Evolutionary conservation across 2,329 filamentous ascomycete species (phyloP).

Genomic region (Paradendryphiella salina): DNA sequence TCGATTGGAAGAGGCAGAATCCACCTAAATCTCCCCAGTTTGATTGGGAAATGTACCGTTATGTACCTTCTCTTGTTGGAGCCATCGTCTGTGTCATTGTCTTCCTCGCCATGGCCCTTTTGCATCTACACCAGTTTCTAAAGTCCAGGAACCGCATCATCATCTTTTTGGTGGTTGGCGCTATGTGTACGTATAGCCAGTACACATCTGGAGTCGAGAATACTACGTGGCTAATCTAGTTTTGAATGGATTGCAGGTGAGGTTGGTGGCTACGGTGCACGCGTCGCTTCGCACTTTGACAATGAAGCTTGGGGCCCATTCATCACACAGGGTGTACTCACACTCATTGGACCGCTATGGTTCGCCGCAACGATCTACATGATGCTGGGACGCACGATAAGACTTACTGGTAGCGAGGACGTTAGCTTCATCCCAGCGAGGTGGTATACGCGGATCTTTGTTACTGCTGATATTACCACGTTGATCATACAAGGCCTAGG

Average conservation of each 20-base stretch:
- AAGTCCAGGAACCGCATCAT: slow-evolving; percentile 23
- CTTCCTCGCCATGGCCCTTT: slow-evolving; percentile 27
- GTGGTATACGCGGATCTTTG: slow-evolving; percentile 40
- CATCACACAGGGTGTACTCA: slow-evolving; percentile 48
- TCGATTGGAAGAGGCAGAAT: slow-evolving; percentile 24
- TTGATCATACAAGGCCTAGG: slow-evolving; percentile 38
- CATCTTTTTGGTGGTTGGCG: slow-evolving; percentile 35
- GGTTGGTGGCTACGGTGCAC: slow-evolving; percentile 47
- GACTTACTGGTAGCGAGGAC: slow-evolving; percentile 30
- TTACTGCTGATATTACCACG: slow-evolving; percentile 35
- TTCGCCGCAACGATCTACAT: slow-evolving; percentile 55
- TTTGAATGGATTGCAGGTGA: slow-evolving; percentile 37
- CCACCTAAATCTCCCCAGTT: slow-evolving; percentile 26
- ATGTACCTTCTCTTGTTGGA: slow-evolving; percentile 33
- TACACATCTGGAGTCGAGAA: too few relatives aligned
- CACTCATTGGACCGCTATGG: slow-evolving; percentile 52
- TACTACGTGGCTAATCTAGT: neutral
- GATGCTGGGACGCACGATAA: slow-evolving; percentile 50
- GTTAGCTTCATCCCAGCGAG: slow-evolving; percentile 32
- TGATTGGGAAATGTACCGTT: slow-evolving; percentile 44
- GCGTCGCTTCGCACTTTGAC: slow-evolving; percentile 45
- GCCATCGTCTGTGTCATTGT: slow-evolving; percentile 30
- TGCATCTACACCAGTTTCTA: slow-evolving; percentile 30
- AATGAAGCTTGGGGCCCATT: slow-evolving; percentile 47
- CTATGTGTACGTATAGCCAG: slow-evolving; percentile 27